A percentile compares a stretch with the other conserved stretches of the same genome.
Evolutionary conservation across 306 rosid genomes (phyloP).

Genomic region (Bauhinia variegata): DNA sequence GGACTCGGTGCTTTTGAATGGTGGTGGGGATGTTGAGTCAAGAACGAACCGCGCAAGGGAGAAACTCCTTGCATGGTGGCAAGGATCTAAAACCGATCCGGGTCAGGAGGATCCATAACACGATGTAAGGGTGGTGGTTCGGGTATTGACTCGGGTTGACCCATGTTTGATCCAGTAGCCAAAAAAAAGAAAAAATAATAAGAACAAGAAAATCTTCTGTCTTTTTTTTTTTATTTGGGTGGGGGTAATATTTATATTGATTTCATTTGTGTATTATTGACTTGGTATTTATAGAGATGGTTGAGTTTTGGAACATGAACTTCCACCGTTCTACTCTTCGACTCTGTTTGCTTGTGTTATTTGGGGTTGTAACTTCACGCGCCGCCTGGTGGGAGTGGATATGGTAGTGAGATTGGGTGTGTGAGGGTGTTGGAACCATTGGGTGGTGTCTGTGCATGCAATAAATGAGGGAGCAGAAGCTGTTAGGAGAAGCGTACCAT

Average conservation of each 20-base stretch:
- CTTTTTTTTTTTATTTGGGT: no score
- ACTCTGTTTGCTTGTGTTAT: background rate
- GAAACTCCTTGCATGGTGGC: slow-evolving; percentile 68
- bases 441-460: slow-evolving; percentile 30
- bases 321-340: background rate
- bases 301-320: no score
- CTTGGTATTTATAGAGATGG: background rate
- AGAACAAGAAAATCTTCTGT: background rate
- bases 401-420: background rate
- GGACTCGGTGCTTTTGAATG: slow-evolving; percentile 30
- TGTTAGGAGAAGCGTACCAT: slow-evolving; percentile 57
- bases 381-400: background rate
- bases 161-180: slow-evolving; percentile 46
- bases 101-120: slow-evolving; percentile 36
- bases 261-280: background rate
- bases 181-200: background rate
- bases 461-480: slow-evolving; percentile 56
- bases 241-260: background rate
- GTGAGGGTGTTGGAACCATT: background rate
- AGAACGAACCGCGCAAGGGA: slow-evolving; percentile 89
- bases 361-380: slow-evolving; percentile 7
- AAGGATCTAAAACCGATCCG: slow-evolving; percentile 28
- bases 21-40: slow-evolving; percentile 82
- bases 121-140: slow-evolving; percentile 89
- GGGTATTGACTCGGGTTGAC: slow-evolving; percentile 98